phyloP scores from a whole-genome alignment of 192 early-diverging fungal species.

The Glomus cerebriforme region DNA sequence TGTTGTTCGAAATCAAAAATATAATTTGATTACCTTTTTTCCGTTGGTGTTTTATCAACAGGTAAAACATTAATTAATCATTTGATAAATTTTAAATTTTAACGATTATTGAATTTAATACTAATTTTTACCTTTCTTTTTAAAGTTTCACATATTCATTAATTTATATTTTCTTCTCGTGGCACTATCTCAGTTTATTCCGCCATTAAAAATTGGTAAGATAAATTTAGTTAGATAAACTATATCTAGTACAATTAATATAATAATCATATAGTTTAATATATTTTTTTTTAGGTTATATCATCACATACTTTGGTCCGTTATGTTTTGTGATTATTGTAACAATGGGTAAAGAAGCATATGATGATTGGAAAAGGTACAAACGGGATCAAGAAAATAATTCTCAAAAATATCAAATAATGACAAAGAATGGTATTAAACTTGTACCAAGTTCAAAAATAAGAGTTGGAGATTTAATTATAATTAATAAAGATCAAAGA shows the following conservation, averaged over 20 bases:
- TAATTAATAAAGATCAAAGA: constrained; percentile 84
- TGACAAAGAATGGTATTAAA: constrained; percentile 60
- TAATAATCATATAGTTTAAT: neutral
- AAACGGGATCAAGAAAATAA: constrained; percentile 89
- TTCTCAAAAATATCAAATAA: constrained; percentile 72
- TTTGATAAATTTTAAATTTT: neutral
- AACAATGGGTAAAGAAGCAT: constrained; percentile 90
- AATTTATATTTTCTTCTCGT: constrained; percentile 95
- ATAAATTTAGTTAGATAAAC: neutral
- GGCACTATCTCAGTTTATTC: constrained; percentile 89
- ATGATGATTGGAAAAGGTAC: constrained; percentile 84
- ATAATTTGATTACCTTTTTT: constrained; percentile 77
- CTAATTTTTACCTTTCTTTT: constrained; percentile 6
- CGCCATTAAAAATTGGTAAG: constrained; percentile 78
- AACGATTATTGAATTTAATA: constrained; percentile 7
- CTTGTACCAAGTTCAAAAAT: constrained; percentile 79
- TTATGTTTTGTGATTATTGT: constrained; percentile 87
- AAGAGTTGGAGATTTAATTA: constrained; percentile 84
- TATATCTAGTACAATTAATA: neutral
- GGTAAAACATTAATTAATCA: constrained; percentile 37
- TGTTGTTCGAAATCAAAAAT: constrained; percentile 86
- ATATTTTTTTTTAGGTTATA: constrained; percentile 63
- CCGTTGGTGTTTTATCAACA: constrained; percentile 83
- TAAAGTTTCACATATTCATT: constrained; percentile 92
- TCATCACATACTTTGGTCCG: constrained; percentile 93